phyloP scores from a whole-genome alignment of 108 stramenopile species.

The Pseudonitzschia delicatissima region DNA sequence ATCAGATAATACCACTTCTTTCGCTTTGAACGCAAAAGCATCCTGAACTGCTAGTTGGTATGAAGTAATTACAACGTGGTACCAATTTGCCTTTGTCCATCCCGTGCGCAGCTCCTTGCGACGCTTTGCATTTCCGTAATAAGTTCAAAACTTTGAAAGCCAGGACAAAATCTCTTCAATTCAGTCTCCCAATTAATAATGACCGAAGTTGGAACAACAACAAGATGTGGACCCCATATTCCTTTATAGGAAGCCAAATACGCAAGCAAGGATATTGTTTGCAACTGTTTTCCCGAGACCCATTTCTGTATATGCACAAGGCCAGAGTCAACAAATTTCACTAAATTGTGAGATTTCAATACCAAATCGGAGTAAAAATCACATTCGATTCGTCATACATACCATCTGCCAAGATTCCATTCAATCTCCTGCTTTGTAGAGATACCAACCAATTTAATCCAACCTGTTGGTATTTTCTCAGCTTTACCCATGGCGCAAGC shows the following conservation, averaged over 20 bases:
- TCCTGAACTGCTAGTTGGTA: constrained; percentile 98
- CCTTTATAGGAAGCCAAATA: constrained; percentile 92
- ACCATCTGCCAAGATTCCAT: constrained; percentile 99
- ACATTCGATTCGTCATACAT: constrained; percentile 20
- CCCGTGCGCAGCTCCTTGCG: constrained; percentile 90
- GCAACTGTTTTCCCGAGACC: constrained; percentile 84
- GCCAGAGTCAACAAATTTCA: neutral
- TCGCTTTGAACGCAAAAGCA: constrained; percentile 89
- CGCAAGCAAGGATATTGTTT: constrained; percentile 94
- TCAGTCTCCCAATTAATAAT: constrained; percentile 99
- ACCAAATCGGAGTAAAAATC: neutral
- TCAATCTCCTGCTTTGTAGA: constrained; percentile 89
- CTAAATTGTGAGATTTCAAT: neutral
- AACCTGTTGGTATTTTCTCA: constrained; percentile 93
- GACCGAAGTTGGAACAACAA: constrained; percentile 96
- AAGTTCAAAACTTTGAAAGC: constrained; percentile 91
- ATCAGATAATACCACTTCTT: constrained; percentile 98
- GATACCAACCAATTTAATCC: constrained; percentile 98
- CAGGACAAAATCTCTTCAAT: constrained; percentile 92
- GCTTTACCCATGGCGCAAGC: constrained; percentile 74
- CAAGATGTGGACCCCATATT: constrained; percentile 98
- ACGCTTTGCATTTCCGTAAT: constrained; percentile 93
- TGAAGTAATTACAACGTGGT: constrained; percentile 95
- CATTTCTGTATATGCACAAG: constrained; percentile 33
- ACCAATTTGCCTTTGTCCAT: constrained; percentile 92